Base-by-base conservation (phyloP, 2,329 filamentous ascomycete species). In the Aspergillus niger region DNA sequence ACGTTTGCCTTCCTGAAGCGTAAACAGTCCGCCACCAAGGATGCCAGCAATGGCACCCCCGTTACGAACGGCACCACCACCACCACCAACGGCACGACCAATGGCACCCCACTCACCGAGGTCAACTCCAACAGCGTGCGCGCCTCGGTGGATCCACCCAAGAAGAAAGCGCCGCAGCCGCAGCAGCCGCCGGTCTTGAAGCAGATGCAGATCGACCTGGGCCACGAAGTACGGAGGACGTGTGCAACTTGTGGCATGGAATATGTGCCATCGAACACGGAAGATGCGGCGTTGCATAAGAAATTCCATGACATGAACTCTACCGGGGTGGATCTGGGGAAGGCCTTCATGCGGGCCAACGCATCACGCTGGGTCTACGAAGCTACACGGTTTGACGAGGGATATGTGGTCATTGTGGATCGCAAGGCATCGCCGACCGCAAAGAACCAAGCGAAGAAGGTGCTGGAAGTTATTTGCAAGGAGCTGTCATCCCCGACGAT, bases 211-310 rank as follows among this genome's bases (percentile, higher is more conserved):
- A 81, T 89, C 61, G 85, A 86, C 66, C 76, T 88, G 11, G 86
- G 85, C 2, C 77, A 80, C 41, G 80, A 84, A 44, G 75, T 82
- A 41, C 80, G 83, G 50, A 84, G 83, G 65, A 84, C 81, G 10
- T 90, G 87, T 73, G 77, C 78, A 39, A 78, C 77, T 2, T 90
- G 87, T 67, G 84, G 85, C 1, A 90, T 90, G 87, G 85, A 87
- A 56, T 90, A 89, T 66, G 81, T 86, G 36, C 83, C 86, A 3
- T 88, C 86, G 0, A 83, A 84, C 53, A 74, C 78, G 6, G 86
- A 88, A 67, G 87, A 90, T 66, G 77, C 80, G n/a, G 82, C 81
- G 6, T 69, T 89, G 57, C 87, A 90, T 69, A 83, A 83, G 65
- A 86, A 85, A 63, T 89, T 86, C 65, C 87, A 89, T 70, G 82